phyloP scores from a whole-genome alignment of 2,329 filamentous ascomycete genomes.

The Cryphonectria parasitica region DNA sequence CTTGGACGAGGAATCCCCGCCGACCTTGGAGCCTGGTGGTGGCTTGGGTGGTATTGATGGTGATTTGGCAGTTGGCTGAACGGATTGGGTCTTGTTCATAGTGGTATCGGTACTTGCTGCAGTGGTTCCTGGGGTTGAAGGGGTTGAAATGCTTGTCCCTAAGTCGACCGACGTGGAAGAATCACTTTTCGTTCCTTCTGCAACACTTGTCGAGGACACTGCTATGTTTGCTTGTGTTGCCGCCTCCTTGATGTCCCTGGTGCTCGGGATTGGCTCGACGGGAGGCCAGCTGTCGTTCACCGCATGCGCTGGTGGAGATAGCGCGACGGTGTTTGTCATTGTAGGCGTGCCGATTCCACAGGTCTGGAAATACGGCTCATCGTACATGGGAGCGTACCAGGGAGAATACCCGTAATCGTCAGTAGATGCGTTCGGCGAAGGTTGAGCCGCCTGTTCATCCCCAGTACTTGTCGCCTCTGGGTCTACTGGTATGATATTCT shows the following conservation, averaged over 20 bases:
- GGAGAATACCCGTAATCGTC: slow-evolving; percentile 34
- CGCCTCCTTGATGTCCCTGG: not conserved
- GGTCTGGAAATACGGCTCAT: slow-evolving; percentile 29
- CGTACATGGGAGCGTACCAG: slow-evolving; percentile 34
- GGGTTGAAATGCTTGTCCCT: not conserved
- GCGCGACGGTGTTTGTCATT: slow-evolving; percentile 32
- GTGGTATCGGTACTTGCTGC: slow-evolving; percentile 6
- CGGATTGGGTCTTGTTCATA: slow-evolving; percentile 12
- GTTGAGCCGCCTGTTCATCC: slow-evolving; percentile 1
- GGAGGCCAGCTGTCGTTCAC: slow-evolving; percentile 9
- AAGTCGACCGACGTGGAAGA: slow-evolving; percentile 1
- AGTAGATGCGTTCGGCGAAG: slow-evolving; percentile 8
- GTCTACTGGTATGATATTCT: slow-evolving; percentile 17
- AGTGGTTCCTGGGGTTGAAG: not conserved
- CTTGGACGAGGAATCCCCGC: slow-evolving; percentile 12
- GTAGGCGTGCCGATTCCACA: slow-evolving; percentile 36
- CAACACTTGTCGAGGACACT: slow-evolving; percentile 17
- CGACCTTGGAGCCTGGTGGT: slow-evolving; percentile 14
- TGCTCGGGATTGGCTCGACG: slow-evolving; percentile 8
- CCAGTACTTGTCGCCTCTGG: slow-evolving; percentile 10
- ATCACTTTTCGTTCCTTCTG: not conserved
- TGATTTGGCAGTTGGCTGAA: slow-evolving; percentile 17
- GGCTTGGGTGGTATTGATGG: slow-evolving; percentile 16
- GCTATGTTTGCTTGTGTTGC: not conserved
- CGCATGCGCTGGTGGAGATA: slow-evolving; percentile 26